Evolutionary conservation across 129 eudicot species (phyloP), one percentile per base, ranked within the genome.

Genomic region (Deinandra increscens): DNA sequence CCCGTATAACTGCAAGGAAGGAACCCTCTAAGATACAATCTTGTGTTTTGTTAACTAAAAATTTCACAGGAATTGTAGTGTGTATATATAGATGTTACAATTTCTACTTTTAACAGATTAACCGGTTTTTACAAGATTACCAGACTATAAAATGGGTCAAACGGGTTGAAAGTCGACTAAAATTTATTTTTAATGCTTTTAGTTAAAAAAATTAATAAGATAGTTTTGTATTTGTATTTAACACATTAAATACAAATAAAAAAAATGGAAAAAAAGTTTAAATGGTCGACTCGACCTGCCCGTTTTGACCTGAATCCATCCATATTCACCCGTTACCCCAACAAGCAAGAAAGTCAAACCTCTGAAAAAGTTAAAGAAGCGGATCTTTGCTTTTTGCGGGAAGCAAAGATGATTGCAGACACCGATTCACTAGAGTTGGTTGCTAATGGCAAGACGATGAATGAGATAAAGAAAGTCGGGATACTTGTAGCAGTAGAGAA

Each of bases 361-460:
- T 89, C 97, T 4, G 99, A 94, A 72, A 94, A 90, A 26, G 99
- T 89, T 60, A 94, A 73, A 7, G 99, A 94, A 13, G 99, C 87
- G 20, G 99, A 88, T 81, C 91, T 79, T 64, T 73, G 69, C 73
- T 80, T 94, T 77, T 94, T 94, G 64, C 97, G 78, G 60, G 75
- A 84, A 48, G 99, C 96, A 70, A 87, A 94, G 48, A 87, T 89
- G 66, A 94, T 80, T 11, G 99, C 97, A 0, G 99, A 90, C 4
- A 90, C 97, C 0, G 99, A 91, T 82, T 94, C 99, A 65, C 97
- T 85, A 12, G 99, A 94, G 79, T 90, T 94, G 37, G 97, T 94
- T 48, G 86, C 99, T 45, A 94, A 50, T 8, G 97, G 99, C 49
- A 94, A 79, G 41, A 82, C 84, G 29, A 94, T 80, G 71, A 94